Conservation (phyloP, 2,329 filamentous ascomycete species). For the Colletotrichum falcatum region DNA sequence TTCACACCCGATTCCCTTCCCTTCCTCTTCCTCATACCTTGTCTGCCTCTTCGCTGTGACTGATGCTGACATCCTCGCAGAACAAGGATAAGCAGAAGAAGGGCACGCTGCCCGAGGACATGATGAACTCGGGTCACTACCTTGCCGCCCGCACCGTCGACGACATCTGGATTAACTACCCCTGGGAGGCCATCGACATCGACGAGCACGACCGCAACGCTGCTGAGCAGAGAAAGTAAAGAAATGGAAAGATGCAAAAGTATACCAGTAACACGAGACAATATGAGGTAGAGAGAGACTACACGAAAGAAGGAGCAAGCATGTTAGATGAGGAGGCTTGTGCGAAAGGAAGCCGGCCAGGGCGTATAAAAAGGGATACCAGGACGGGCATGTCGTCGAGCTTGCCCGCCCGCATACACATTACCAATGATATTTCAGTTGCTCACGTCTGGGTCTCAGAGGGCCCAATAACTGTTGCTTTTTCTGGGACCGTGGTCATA, state of each 20-base stretch:
- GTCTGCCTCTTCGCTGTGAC: neutral
- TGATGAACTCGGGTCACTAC: conserved; percentile 81
- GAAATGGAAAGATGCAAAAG: conserved; percentile 5
- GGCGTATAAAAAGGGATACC: conserved; percentile 34
- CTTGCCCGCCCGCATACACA: conserved; percentile 31
- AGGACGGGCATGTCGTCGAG: conserved; percentile 31
- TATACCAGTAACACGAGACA: conserved; percentile 18
- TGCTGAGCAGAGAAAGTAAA: conserved; percentile 54
- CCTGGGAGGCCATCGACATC: conserved; percentile 96
- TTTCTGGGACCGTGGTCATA: too few relatives aligned
- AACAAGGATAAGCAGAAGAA: conserved; percentile 99
- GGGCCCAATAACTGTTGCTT: neutral
- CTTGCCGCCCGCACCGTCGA: conserved; percentile 86
- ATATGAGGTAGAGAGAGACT: conserved; percentile 4
- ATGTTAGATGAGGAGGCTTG: conserved; percentile 16
- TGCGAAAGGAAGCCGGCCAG: neutral
- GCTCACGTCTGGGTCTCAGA: neutral
- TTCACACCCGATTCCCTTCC: conserved; percentile 47
- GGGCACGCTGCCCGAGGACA: conserved; percentile 81
- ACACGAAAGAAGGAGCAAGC: conserved; percentile 4
- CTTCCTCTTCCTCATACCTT: neutral
- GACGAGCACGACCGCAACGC: conserved; percentile 88
- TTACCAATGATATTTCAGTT: conserved; percentile 37
- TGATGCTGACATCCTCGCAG: conserved; percentile 54
- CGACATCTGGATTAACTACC: conserved; percentile 99